These are phyloP conservation scores for Gossypium aridum DNA, from an alignment of 441 rosid genomes.

Conservation along the genomic window DNA sequence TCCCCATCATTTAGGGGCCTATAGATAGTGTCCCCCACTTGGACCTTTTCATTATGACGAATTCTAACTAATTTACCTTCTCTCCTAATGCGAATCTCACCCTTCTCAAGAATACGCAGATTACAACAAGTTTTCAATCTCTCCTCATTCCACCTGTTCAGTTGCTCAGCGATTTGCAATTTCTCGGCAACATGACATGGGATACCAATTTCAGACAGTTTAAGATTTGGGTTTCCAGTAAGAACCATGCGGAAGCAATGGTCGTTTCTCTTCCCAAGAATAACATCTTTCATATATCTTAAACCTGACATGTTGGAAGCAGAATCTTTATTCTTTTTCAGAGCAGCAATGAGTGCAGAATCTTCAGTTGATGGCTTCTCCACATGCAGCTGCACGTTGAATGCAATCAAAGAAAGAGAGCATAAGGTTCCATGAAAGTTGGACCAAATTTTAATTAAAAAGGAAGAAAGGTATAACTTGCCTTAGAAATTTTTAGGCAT, in stretches of 20 bases:
- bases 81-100: conserved; percentile 57
- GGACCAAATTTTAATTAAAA: background rate
- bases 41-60: conserved; percentile 43
- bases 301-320: conserved; percentile 61
- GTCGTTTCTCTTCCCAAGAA: conserved; percentile 86
- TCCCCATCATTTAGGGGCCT: conserved; percentile 79
- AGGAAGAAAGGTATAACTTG: conserved; percentile 26
- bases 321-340: conserved; percentile 36
- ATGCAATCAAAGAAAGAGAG: conserved; percentile 13
- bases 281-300: conserved; percentile 83
- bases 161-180: conserved; percentile 66
- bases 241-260: conserved; percentile 90
- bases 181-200: conserved; percentile 76
- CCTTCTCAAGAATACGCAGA: conserved; percentile 56
- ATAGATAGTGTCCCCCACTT: conserved; percentile 52
- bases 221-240: conserved; percentile 76
- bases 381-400: conserved; percentile 51
- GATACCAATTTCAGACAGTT: conserved; percentile 78
- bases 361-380: conserved; percentile 51
- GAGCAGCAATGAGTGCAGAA: conserved; percentile 23
- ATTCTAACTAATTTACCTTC: conserved; percentile 43
- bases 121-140: conserved; percentile 40
- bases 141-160: conserved; percentile 70
- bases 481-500: conserved; percentile 83
- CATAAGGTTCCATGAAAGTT: conserved; percentile 7